These are phyloP conservation scores for Mallotus nudiflorus DNA, from an alignment of 345 rosid genomes.

Conservation along the genomic window DNA sequence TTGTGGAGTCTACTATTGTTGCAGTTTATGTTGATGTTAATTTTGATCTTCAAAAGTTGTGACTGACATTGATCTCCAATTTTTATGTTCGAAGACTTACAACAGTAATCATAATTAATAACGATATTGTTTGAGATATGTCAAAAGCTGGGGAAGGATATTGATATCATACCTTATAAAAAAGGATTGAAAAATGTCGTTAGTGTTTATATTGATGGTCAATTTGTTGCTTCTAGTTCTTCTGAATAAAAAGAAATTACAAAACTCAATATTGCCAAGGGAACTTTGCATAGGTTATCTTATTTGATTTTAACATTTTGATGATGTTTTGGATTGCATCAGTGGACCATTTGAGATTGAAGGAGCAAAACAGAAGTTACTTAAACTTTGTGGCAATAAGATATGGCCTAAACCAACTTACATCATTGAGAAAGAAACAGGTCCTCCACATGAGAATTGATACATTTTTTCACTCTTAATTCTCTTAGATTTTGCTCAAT, in stretches of 20 bases:
- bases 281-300: constrained; percentile 49
- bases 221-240: constrained; percentile 46
- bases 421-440: constrained; percentile 55
- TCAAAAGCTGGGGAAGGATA: constrained; percentile 59
- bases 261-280: constrained; percentile 63
- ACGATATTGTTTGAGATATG: constrained; percentile 53
- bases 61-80: constrained; percentile 64
- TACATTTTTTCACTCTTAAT: too few relatives aligned
- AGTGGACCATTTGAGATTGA: constrained; percentile 34
- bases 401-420: constrained; percentile 71
- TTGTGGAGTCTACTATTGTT: constrained; percentile 75
- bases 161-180: constrained; percentile 44
- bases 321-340: not conserved
- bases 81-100: constrained; percentile 50
- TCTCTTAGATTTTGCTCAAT: too few relatives aligned
- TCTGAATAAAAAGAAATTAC: constrained; percentile 65
- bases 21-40: constrained; percentile 62
- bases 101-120: constrained; percentile 68
- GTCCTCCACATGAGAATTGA: constrained; percentile 45
- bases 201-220: constrained; percentile 51
- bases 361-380: constrained; percentile 61
- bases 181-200: constrained; percentile 38
- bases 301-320: constrained; percentile 1
- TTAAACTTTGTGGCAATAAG: constrained; percentile 52
- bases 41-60: constrained; percentile 55